Evolutionary conservation across 2,329 filamentous ascomycete species (phyloP).

Genomic region (Fusarium luffae): DNA sequence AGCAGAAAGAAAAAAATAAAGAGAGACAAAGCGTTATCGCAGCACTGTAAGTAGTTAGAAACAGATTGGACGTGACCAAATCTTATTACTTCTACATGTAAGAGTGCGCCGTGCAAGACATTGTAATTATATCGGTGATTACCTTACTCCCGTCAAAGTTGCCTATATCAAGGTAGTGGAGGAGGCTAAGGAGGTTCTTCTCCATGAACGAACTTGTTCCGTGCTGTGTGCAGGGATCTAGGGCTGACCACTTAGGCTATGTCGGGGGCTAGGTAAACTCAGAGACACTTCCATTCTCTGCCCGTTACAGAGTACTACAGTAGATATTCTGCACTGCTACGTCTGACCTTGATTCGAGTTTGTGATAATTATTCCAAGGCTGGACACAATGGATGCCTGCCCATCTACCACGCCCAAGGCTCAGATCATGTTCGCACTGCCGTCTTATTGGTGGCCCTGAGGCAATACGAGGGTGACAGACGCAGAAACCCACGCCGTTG

Average conservation of each 20-base stretch:
- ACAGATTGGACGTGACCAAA: neutral
- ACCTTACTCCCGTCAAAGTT: neutral
- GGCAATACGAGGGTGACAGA: neutral
- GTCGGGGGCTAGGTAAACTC: neutral
- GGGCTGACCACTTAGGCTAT: slow-evolving; percentile 4
- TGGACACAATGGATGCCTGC: neutral
- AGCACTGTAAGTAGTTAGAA: neutral
- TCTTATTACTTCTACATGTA: neutral
- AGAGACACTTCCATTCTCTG: neutral
- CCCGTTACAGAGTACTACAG: neutral
- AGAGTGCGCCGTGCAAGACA: neutral
- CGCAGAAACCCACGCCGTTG: neutral
- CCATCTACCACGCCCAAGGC: neutral
- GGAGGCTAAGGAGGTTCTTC: neutral
- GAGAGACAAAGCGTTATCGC: neutral
- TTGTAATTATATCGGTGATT: neutral
- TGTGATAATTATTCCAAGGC: neutral
- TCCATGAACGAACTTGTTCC: neutral
- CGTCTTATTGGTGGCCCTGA: neutral
- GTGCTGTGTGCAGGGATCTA: slow-evolving; percentile 11
- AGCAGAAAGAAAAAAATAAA: neutral
- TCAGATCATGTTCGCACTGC: neutral
- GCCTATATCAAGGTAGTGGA: neutral
- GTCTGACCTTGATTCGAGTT: neutral
- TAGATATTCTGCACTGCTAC: neutral